Evolutionary conservation across 1,284 basidiomycete genomes (phyloP), one percentile per base, ranked within the genome.

Genomic region (Pseudomicrostroma phylloplanum): DNA sequence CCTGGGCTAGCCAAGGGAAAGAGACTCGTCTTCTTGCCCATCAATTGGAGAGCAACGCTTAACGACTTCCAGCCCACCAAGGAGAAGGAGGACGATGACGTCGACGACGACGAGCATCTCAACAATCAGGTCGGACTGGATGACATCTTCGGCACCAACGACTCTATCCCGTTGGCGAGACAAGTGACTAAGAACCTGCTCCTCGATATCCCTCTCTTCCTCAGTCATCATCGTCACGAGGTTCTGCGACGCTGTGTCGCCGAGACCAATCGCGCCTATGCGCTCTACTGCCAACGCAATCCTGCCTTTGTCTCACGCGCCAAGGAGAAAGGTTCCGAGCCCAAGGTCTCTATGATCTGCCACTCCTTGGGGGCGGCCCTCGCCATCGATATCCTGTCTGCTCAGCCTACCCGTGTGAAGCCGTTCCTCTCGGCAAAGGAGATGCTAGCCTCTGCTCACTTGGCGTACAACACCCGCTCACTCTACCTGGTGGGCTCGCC

Each of bases 401-500:
- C 81, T 62, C 84, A 85, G 68, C 82, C 84, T 0, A 84, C 83
- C 4, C 72, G 77, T 13, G 82, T 84, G 17, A 61, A 67, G 15
- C 21, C 17, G 15, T 26, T 12, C 13, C 26, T 23, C 23, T 15
- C 1, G n/a, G 26, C 40, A 15, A 48, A 55, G 21, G 36, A 57
- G 40, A 61, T 51, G 30, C 30, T 53, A 21, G 56, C 67, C n/a
- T 17, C 56, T 15, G 43, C 62, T 36, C 70, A 69, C n/a, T 57
- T 76, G 40, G 63, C 73, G 41, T 76, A 76, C 80, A 82, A 83
- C 60, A 81, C 81, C 3, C 81, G 81, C 62, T 81, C 80, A 64
- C 77, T 84, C 19, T 85, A 83, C 72, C 78, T 83, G 8, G 78
- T 81, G 15, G 84, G 84, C 6, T 83, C 82, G 58, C 84, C 84